Percentiles rank a stretch among this genome's conserved stretches.
These are phyloP conservation scores for Verticillium nonalfalfae DNA, from an alignment of 2,329 filamentous ascomycete species.

Conservation along the genomic window DNA sequence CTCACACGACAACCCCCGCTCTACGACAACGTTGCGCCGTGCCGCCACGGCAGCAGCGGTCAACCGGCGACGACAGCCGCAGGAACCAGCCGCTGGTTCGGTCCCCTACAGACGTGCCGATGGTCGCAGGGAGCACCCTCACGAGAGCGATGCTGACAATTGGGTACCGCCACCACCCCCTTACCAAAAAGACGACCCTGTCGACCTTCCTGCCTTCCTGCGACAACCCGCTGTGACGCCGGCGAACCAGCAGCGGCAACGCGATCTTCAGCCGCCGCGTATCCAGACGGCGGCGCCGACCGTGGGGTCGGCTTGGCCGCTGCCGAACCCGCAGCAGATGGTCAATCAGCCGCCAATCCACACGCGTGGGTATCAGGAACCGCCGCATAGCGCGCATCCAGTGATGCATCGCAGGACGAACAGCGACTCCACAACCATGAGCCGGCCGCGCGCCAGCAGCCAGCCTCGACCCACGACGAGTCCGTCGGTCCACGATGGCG, in stretches of 20 bases:
- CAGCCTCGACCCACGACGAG: conserved; percentile 6
- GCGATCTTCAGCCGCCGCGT: conserved; percentile 14
- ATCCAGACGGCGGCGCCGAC: conserved; percentile 14
- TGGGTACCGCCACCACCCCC: conserved; percentile 84
- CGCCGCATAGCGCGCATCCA: conserved; percentile 2
- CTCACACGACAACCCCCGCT: conserved; percentile 65
- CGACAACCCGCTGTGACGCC: conserved; percentile 40
- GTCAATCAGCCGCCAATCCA: conserved; percentile 6
- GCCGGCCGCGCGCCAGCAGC: conserved; percentile 7
- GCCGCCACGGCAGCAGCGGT: conserved; percentile 72
- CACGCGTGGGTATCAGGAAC: background rate
- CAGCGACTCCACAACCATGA: conserved; percentile 8
- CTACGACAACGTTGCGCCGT: conserved; percentile 62
- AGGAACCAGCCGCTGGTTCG: conserved; percentile 43
- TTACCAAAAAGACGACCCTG: conserved; percentile 61
- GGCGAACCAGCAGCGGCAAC: conserved; percentile 12
- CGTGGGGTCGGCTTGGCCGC: conserved; percentile 6
- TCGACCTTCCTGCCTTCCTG: conserved; percentile 49
- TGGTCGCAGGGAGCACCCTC: conserved; percentile 65
- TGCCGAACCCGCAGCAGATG: conserved; percentile 3
- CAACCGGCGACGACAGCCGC: conserved; percentile 60
- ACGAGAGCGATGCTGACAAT: conserved; percentile 83
- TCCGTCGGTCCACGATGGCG: conserved; percentile 5
- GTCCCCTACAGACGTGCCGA: conserved; percentile 63
- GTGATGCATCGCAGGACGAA: background rate